Base-by-base conservation (phyloP, 2,329 filamentous ascomycete genomes). In the Tolypocladium paradoxum region DNA sequence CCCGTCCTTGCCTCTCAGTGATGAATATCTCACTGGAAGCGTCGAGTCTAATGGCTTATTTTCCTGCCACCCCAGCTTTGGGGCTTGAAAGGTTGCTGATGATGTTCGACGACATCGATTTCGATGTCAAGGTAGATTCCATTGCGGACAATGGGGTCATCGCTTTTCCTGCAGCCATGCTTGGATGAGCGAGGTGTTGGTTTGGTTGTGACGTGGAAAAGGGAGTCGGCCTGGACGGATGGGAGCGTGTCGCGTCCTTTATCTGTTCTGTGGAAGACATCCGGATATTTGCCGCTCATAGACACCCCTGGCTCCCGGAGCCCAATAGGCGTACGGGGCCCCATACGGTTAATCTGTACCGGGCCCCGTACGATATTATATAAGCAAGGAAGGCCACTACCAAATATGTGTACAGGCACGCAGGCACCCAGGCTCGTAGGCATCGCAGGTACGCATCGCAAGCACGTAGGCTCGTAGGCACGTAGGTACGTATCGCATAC, bases 41-140 rank as follows among this genome's bases (percentile, higher is more conserved):
- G 57, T 57, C 49, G 47, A 47, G 52, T 53, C 49, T 48, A 27
- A n/a, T 50, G 53, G 57, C 57, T 70, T 73, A 79, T 62, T 74
- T 62, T 60, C 61, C 64, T 57, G 61, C 61, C 56, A 76, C 76
- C 76, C 76, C 76, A 60, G 56, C 76, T 62, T 75, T 78, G 75
- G 77, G 77, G 75, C 69, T 77, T 73, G 73, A 66, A 64, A 68
- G 34, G 52, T 53, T 48, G 56, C 48, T 50, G 56, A 46, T 49
- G 50, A 57, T 58, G 59, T 60, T 54, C 56, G 54, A 47, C 45
- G 57, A 58, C 59, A 62, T 59, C 55, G 51, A 49, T 24, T 36
- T 50, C 9, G 49, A 53, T 6, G 47, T 3, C n/a, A 24, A 48
- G 43, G 35, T 47, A 14, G 29, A 35, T 55, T 55, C 53, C 64